A percentile compares a stretch with the other conserved stretches of the same genome.
These are phyloP conservation scores for Raffaelea albimanens DNA, from an alignment of 2,329 filamentous ascomycete species.

Conservation along the genomic window DNA sequence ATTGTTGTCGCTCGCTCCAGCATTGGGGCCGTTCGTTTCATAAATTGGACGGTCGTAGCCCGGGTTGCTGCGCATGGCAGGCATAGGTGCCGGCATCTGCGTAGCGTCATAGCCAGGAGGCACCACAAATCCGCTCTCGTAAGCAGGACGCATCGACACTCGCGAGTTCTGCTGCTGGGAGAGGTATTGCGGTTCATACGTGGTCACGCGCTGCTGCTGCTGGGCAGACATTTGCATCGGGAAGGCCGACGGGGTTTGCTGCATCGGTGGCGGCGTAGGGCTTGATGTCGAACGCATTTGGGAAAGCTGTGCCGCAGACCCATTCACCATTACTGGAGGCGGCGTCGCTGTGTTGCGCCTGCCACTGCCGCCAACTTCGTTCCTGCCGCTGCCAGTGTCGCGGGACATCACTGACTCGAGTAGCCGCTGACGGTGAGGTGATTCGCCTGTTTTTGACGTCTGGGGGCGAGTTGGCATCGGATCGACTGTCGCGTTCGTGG, in stretches of 20 bases:
- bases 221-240: slow-evolving; percentile 1
- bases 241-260: slow-evolving; percentile 4
- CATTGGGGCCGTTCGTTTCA: slow-evolving; percentile 19
- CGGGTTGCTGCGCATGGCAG: slow-evolving; percentile 18
- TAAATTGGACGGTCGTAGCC: slow-evolving; percentile 29
- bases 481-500: slow-evolving; percentile 5
- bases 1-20: slow-evolving; percentile 24
- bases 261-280: slow-evolving; percentile 33
- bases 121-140: slow-evolving; percentile 31
- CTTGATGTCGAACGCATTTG: slow-evolving; percentile 20
- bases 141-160: slow-evolving; percentile 28
- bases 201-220: slow-evolving; percentile 19
- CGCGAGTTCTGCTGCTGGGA: slow-evolving; percentile 24
- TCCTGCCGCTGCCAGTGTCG: slow-evolving; percentile 12
- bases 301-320: slow-evolving; percentile 11
- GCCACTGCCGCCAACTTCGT: slow-evolving; percentile 13
- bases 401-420: slow-evolving; percentile 26
- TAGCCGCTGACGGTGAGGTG: slow-evolving; percentile 41
- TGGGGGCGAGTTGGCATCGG: slow-evolving; percentile 35
- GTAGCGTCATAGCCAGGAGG: slow-evolving; percentile 25
- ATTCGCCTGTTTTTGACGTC: slow-evolving; percentile 38
- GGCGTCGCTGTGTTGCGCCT: slow-evolving; percentile 40
- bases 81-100: slow-evolving; percentile 17
- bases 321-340: slow-evolving; percentile 21
- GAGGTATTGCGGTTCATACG: slow-evolving; percentile 35